These are phyloP conservation scores for Rubia peregrina DNA, from an alignment of 305 asterid genomes.

Conservation along the genomic window DNA sequence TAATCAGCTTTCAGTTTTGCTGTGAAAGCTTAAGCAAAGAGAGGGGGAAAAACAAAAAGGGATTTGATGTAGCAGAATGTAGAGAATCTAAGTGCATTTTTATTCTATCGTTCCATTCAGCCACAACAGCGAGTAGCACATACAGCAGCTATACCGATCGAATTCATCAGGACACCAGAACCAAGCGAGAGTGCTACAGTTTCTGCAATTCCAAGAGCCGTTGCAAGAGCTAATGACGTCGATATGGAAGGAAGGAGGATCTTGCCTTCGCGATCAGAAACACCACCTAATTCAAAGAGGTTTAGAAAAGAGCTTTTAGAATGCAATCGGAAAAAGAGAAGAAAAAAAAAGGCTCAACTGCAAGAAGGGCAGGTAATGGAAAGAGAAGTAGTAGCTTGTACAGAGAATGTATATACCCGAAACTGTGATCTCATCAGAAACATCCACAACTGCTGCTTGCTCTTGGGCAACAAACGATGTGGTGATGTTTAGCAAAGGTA, in stretches of 20 bases:
- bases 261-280: conserved; percentile 41
- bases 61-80: background rate
- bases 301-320: conserved; percentile 10
- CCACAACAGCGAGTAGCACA: conserved; percentile 37
- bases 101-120: background rate
- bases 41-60: too few relatives aligned
- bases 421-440: conserved; percentile 26
- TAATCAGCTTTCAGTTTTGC: conserved; percentile 1
- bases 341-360: background rate
- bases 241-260: conserved; percentile 76
- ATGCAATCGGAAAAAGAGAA: conserved; percentile 8
- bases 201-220: conserved; percentile 75
- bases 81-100: background rate
- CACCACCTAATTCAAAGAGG: conserved; percentile 25
- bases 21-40: too few relatives aligned
- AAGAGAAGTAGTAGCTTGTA: conserved; percentile 9
- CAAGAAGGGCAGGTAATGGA: conserved; percentile 1
- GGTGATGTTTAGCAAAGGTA: conserved; percentile 86
- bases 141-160: conserved; percentile 96
- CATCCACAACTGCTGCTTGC: conserved; percentile 55
- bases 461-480: conserved; percentile 97
- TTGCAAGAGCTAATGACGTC: conserved; percentile 71
- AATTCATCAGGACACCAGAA: conserved; percentile 58
- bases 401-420: conserved; percentile 26
- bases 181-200: conserved; percentile 61